Base-by-base conservation (phyloP, 2,329 filamentous ascomycete genomes). In the Penicillium corylophilum region DNA sequence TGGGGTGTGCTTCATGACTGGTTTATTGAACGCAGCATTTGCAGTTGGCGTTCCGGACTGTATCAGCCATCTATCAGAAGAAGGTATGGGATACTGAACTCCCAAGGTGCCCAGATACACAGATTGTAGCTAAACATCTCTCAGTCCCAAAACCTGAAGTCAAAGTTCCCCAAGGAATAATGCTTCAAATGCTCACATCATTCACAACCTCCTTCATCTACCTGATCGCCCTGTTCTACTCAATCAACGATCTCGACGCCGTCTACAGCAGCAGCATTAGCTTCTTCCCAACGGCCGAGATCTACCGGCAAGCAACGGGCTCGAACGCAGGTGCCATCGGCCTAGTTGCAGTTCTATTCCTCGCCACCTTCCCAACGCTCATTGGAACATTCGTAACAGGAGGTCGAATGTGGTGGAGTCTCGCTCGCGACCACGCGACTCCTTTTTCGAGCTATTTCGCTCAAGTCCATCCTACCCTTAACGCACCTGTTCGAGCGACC, bases 1-100 rank as follows among this genome's bases (percentile, higher is more conserved):
- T 45, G 66, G 66, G 1, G 45, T 69, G 2, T 68, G 66, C 42
- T 86, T 86, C 58, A 68, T 85, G 44, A 73, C 80, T 0, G 83
- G 83, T 4, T 79, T 86, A 44, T 70, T 86, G 23, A 88, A 88
- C 57, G 85, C 83, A 1, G 84, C 85, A 0, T 88, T 81, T 61
- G 79, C 82, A n/a, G 79, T 88, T 6, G 85, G 84, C 3, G 79
- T 82, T 1, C 82, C 84, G 0, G 85, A 88, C 58, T 83, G 81
- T 39, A 79, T 83, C 10, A 81, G 79, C 2, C 84, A 87, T 62
- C 59, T 86, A 22, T 79, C 82, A 0, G 83, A 87, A 65, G 83
- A 86, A 54, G 64, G 65, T 68, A 54, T n/a, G n/a, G n/a, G n/a
- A n/a, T n/a, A n/a, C n/a, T n/a, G n/a, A n/a, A n/a, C n/a, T n/a